These are phyloP conservation scores for Saprolegnia diclina DNA, from an alignment of 352 stramenopile genomes.

Conservation along the genomic window DNA sequence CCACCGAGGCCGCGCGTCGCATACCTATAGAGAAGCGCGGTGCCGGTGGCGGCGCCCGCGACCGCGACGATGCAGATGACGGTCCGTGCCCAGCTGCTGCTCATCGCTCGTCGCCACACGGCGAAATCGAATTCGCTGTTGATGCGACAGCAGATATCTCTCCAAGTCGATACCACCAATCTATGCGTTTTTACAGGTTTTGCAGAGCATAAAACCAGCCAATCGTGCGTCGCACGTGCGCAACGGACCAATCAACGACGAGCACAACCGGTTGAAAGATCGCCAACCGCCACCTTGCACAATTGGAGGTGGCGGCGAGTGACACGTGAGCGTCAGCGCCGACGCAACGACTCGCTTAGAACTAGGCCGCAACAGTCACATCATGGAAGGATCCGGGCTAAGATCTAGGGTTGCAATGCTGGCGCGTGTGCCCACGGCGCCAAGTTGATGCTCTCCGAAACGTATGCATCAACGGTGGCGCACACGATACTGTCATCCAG, in stretches of 20 bases:
- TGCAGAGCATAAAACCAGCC: background rate
- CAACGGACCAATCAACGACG: background rate
- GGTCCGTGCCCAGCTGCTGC: slow-evolving; percentile 22
- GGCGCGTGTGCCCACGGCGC: too few relatives aligned
- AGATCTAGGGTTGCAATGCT: too few relatives aligned
- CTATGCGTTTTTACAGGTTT: background rate
- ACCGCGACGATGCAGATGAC: slow-evolving; percentile 40
- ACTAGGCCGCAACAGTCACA: too few relatives aligned
- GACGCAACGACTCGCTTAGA: too few relatives aligned
- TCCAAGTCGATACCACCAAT: background rate
- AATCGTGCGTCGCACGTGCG: background rate
- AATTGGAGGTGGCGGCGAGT: too few relatives aligned
- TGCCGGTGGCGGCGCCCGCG: slow-evolving; percentile 56
- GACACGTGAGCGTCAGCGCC: too few relatives aligned
- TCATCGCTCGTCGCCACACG: background rate
- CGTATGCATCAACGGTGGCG: too few relatives aligned
- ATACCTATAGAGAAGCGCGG: slow-evolving; percentile 55
- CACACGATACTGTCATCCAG: too few relatives aligned
- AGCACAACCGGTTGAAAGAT: background rate
- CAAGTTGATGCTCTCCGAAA: too few relatives aligned
- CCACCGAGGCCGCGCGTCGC: slow-evolving; percentile 37
- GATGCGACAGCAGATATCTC: background rate
- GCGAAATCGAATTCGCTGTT: background rate
- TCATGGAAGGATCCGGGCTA: too few relatives aligned
- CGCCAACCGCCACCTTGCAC: background rate